Evolutionary conservation across 2,329 filamentous ascomycete species (phyloP).

Genomic region (Fusarium citri): DNA sequence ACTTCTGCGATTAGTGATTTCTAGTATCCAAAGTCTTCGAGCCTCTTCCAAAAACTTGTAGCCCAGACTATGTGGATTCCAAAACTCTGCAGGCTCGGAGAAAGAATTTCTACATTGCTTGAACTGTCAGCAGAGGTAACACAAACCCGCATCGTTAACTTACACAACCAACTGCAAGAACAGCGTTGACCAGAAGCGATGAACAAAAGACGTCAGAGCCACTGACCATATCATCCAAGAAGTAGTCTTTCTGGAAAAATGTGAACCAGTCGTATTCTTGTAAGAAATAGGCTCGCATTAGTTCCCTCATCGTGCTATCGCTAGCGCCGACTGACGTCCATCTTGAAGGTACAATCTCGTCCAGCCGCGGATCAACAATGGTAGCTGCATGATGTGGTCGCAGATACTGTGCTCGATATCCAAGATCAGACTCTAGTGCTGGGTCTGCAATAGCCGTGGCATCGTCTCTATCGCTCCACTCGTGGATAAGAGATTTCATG

Average conservation of each 20-base stretch:
- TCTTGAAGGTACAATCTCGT: not conserved
- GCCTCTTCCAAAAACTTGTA: slow-evolving; percentile 21
- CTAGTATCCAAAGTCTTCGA: slow-evolving; percentile 4
- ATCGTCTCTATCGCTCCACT: slow-evolving; percentile 7
- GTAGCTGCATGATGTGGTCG: slow-evolving; percentile 19
- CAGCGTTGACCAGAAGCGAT: slow-evolving; percentile 5
- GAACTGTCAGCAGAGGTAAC: not conserved
- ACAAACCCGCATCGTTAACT: not conserved
- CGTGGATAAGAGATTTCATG: slow-evolving; percentile 14
- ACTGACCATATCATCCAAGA: slow-evolving; percentile 20
- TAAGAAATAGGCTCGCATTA: slow-evolving; percentile 4
- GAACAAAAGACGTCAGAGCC: slow-evolving; percentile 5
- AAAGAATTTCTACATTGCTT: slow-evolving; percentile 7
- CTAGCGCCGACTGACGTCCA: not conserved
- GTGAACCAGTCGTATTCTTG: slow-evolving; percentile 21
- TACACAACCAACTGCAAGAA: slow-evolving; percentile 22
- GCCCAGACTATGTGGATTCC: not conserved
- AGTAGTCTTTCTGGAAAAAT: slow-evolving; percentile 16
- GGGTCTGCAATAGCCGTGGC: not conserved
- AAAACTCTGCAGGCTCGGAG: slow-evolving; percentile 8
- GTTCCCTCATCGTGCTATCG: not conserved
- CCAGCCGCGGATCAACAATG: slow-evolving; percentile 1
- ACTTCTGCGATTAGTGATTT: not conserved
- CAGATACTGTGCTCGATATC: slow-evolving; percentile 4
- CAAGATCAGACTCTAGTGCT: not conserved